Base-by-base conservation (phyloP, 768 basidiomycete species). In the Russula dissimulans region DNA sequence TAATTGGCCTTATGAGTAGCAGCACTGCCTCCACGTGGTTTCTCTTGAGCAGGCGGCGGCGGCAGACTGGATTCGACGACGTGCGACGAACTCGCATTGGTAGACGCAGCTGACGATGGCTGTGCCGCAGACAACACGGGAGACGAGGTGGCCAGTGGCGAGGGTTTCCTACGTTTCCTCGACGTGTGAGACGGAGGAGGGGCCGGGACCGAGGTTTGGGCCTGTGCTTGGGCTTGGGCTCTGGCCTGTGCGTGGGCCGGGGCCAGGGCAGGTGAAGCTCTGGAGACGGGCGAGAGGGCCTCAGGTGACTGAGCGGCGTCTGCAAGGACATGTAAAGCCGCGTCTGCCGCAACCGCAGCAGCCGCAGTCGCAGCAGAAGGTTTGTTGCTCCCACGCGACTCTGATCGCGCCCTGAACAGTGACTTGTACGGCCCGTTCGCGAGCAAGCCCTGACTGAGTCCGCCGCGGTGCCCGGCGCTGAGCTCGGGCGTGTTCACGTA, bases 401-500 rank as follows among this genome's bases (percentile, higher is more conserved):
- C 60, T 5, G 54, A 56, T 7, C 45, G n/a, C 4, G 62, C 62
- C 22, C 62, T 49, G 39, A 64, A 64, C n/a, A 61, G 49, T 14
- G 62, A 64, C 45, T 26, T 64, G 55, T 64, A 64, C 2, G 62
- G 62, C 7, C 62, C 62, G 17, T 45, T 55, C 29, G 59, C 42
- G 6, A 54, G 42, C 46, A 60, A 34, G 15, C 59, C 62, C 43
- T 61, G 62, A 5, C 38, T 57, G 45, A 61, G 60, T 2, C 60
- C 60, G 7, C 60, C 62, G 34, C 52, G 41, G 36, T 50, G 54
- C 14, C 44, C 59, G 0, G 59, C 62, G 50, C 62, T 56, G 49
- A 63, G 59, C 26, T 61, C 59, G 3, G 62, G 62, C 11, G 59
- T 52, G 39, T 63, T 61, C 44, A 61, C 62, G 45, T 63, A 63